phyloP scores from a whole-genome alignment of 2,329 filamentous ascomycete species.

The Bipolaris zeicola region DNA sequence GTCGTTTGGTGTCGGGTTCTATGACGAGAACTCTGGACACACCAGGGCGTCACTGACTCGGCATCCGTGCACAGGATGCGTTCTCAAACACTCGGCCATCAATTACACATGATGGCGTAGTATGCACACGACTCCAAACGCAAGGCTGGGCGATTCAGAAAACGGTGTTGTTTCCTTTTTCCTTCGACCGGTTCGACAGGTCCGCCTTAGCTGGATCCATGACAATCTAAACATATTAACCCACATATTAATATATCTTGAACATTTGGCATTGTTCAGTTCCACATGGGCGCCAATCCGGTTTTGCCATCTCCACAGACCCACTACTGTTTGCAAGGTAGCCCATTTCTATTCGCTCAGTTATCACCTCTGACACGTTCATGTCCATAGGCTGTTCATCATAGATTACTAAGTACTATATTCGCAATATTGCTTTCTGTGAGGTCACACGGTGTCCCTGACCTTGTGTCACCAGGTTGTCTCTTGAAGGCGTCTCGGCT shows the following conservation, averaged over 20 bases:
- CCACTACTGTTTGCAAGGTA: slow-evolving; percentile 2
- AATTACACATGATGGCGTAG: slow-evolving; percentile 4
- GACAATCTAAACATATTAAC: slow-evolving; percentile 35
- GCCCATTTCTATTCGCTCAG: slow-evolving; percentile 12
- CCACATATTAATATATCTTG: slow-evolving; percentile 43
- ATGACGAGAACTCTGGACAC: background rate
- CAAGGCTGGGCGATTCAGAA: background rate
- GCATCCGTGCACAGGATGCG: background rate
- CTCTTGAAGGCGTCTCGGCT: slow-evolving; percentile 24
- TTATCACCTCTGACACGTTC: slow-evolving; percentile 1
- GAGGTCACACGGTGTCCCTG: slow-evolving; percentile 16
- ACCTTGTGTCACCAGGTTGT: slow-evolving; percentile 26
- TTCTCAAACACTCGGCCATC: slow-evolving; percentile 1
- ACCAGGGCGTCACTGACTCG: background rate
- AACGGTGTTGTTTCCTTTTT: slow-evolving; percentile 15
- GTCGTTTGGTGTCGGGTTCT: too few relatives aligned
- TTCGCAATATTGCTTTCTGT: slow-evolving; percentile 36
- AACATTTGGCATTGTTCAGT: slow-evolving; percentile 18
- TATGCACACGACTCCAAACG: background rate
- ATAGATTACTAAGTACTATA: slow-evolving; percentile 16
- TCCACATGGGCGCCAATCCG: slow-evolving; percentile 20
- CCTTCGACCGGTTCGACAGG: slow-evolving; percentile 9
- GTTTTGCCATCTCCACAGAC: slow-evolving; percentile 5
- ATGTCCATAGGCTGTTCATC: slow-evolving; percentile 17
- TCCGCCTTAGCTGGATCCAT: slow-evolving; percentile 20